phyloP scores from a whole-genome alignment of 441 rosid genomes.

The Brassica hybrid region DNA sequence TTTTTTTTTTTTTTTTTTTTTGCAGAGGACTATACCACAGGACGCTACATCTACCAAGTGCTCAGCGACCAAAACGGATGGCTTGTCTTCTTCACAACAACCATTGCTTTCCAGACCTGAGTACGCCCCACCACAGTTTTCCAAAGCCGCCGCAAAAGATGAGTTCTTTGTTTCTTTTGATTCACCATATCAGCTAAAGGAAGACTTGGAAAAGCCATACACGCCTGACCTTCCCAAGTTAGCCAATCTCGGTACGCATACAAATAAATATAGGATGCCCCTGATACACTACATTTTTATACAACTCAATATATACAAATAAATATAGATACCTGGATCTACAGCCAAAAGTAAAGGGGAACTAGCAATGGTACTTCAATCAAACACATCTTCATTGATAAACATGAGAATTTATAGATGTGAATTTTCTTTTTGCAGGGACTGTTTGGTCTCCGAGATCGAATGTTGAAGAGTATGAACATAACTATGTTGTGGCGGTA shows the following conservation, averaged over 20 bases:
- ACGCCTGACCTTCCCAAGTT: slow-evolving; percentile 51
- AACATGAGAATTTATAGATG: background rate
- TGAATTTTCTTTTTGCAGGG: slow-evolving; percentile 47
- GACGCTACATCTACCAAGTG: slow-evolving; percentile 27
- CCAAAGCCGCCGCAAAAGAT: slow-evolving; percentile 48
- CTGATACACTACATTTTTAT: background rate
- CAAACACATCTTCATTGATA: background rate
- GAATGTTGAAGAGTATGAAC: slow-evolving; percentile 63
- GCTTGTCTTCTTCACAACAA: slow-evolving; percentile 34
- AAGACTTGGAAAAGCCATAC: slow-evolving; percentile 18
- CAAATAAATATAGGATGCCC: slow-evolving; percentile 10
- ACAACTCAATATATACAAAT: background rate
- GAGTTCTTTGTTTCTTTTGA: slow-evolving; percentile 29
- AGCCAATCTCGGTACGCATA: slow-evolving; percentile 48
- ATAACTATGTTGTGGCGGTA: slow-evolving; percentile 56
- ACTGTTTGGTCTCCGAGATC: slow-evolving; percentile 67
- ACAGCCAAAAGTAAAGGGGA: too few relatives aligned
- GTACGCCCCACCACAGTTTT: slow-evolving; percentile 44
- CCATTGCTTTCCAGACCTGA: slow-evolving; percentile 60
- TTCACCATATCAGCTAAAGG: slow-evolving; percentile 21
- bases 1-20: background rate
- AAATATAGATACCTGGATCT: background rate
- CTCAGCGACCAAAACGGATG: slow-evolving; percentile 34
- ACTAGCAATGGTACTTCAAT: background rate
- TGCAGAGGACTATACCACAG: slow-evolving; percentile 19